Conservation (phyloP, 495 filamentous ascomycete species). For the Trichoderma asperelloides region DNA sequence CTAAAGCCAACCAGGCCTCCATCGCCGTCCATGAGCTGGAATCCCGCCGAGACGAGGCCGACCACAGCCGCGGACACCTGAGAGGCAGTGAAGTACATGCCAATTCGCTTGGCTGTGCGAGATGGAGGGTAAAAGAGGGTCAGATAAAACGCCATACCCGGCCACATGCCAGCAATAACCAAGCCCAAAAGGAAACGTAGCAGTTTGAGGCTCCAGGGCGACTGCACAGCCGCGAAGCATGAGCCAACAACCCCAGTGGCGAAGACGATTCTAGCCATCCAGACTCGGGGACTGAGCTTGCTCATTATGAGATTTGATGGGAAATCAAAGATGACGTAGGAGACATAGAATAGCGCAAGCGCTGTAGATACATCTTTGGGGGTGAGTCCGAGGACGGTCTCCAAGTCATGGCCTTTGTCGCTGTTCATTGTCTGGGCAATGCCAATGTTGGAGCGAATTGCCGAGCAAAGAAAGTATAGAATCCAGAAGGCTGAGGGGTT, state of each 20-base stretch:
- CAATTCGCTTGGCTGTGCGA: slow-evolving; percentile 78
- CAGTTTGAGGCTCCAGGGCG: slow-evolving; percentile 83
- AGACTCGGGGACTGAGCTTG: slow-evolving; percentile 70
- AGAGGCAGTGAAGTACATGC: slow-evolving; percentile 79
- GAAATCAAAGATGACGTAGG: slow-evolving; percentile 81
- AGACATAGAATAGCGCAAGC: slow-evolving; percentile 81
- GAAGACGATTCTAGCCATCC: slow-evolving; percentile 89
- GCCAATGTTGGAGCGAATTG: slow-evolving; percentile 83
- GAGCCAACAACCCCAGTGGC: slow-evolving; percentile 76
- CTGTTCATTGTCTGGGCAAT: slow-evolving; percentile 87
- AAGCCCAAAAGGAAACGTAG: slow-evolving; percentile 79
- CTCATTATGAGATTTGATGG: slow-evolving; percentile 90
- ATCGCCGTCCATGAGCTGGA: slow-evolving; percentile 79
- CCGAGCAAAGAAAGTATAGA: slow-evolving; percentile 89
- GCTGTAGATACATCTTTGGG: slow-evolving; percentile 71
- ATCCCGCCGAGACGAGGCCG: slow-evolving; percentile 81
- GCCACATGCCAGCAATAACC: slow-evolving; percentile 91
- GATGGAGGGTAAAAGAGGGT: slow-evolving; percentile 87
- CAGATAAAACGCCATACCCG: slow-evolving; percentile 88
- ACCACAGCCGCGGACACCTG: slow-evolving; percentile 87
- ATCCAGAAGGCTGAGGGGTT: slow-evolving; percentile 63
- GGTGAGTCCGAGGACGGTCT: slow-evolving; percentile 54
- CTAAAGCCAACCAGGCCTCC: slow-evolving; percentile 75
- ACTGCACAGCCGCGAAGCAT: slow-evolving; percentile 72
- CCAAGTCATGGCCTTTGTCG: slow-evolving; percentile 56